Evolutionary conservation across 208 protist species (phyloP).

Genomic region (Trypanosoma grayi): DNA sequence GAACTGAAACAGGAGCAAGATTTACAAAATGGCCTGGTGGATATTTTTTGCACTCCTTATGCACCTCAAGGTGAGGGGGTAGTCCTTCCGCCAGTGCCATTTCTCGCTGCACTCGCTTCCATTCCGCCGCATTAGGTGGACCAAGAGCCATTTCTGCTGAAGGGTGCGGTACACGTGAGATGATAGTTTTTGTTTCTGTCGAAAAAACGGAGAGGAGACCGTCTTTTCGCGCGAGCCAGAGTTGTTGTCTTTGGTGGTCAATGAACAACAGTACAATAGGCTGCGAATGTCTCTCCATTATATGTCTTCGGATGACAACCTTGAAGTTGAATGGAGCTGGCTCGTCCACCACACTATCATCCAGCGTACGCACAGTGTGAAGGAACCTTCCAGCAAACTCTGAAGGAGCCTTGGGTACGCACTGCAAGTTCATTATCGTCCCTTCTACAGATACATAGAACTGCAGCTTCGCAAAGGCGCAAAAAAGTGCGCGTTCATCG

Average conservation of each 20-base stretch:
- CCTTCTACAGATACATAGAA: slow-evolving; percentile 82
- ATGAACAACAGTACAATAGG: slow-evolving; percentile 67
- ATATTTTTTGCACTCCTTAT: slow-evolving; percentile 54
- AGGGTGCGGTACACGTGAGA: slow-evolving; percentile 71
- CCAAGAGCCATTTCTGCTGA: slow-evolving; percentile 52
- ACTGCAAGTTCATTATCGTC: slow-evolving; percentile 62
- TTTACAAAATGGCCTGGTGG: slow-evolving; percentile 49
- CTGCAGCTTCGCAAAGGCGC: slow-evolving; percentile 61
- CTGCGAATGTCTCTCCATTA: slow-evolving; percentile 76
- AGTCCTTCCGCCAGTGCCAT: slow-evolving; percentile 6
- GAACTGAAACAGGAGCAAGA: slow-evolving; percentile 40
- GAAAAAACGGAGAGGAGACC: slow-evolving; percentile 72
- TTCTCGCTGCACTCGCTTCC: slow-evolving; percentile 39
- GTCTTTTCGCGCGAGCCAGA: slow-evolving; percentile 81
- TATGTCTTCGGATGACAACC: slow-evolving; percentile 41
- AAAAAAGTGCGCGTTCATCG: slow-evolving; percentile 78
- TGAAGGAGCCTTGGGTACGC: slow-evolving; percentile 27
- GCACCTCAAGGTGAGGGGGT: slow-evolving; percentile 43
- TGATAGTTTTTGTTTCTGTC: slow-evolving; percentile 54
- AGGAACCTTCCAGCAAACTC: not conserved
- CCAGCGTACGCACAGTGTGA: not conserved
- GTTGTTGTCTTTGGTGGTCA: slow-evolving; percentile 37
- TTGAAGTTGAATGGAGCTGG: slow-evolving; percentile 37
- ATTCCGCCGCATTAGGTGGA: slow-evolving; percentile 41
- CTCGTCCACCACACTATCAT: slow-evolving; percentile 28